Conservation (phyloP, 2,329 filamentous ascomycete genomes). For the Geosmithia morbida region DNA sequence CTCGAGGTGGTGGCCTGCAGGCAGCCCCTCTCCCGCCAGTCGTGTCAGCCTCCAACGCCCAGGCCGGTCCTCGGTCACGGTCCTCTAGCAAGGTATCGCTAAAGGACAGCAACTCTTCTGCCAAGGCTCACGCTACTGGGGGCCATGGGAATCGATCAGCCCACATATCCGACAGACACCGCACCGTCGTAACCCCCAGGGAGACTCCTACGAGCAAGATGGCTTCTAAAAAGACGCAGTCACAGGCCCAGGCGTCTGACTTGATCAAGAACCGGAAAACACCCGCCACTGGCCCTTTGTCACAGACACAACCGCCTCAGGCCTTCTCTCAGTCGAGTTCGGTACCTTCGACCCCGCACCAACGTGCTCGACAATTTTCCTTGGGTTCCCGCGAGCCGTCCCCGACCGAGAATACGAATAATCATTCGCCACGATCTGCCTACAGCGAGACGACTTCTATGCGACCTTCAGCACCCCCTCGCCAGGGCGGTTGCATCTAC, state of each 20-base stretch:
- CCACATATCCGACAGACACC: constrained; percentile 43
- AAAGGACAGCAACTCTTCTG: constrained; percentile 28
- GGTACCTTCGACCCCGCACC: constrained; percentile 84
- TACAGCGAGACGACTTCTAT: constrained; percentile 78
- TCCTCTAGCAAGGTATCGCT: constrained; percentile 46
- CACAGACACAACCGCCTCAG: constrained; percentile 6
- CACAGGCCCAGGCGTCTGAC: constrained; percentile 19
- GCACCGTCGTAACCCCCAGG: constrained; percentile 46
- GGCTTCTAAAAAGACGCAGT: constrained; percentile 21
- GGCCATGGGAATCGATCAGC: constrained; percentile 52
- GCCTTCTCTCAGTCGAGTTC: constrained; percentile 57
- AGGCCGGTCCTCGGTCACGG: constrained; percentile 40
- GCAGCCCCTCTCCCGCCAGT: constrained; percentile 39
- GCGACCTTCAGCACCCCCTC: constrained; percentile 45
- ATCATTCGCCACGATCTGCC: constrained; percentile 77
- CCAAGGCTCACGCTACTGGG: constrained; percentile 33
- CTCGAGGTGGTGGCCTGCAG: constrained; percentile 40
- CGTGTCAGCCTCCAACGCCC: constrained; percentile 39
- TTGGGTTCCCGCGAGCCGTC: constrained; percentile 69
- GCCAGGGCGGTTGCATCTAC: constrained; percentile 58
- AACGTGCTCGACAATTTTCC: constrained; percentile 71
- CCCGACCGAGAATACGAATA: constrained; percentile 52
- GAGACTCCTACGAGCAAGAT: constrained; percentile 33
- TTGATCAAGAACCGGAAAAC: constrained; percentile 14
- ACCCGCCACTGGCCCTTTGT: constrained; percentile 10